Base-by-base conservation (phyloP, 805 yeast species). In the Saturnispora besseyi region DNA sequence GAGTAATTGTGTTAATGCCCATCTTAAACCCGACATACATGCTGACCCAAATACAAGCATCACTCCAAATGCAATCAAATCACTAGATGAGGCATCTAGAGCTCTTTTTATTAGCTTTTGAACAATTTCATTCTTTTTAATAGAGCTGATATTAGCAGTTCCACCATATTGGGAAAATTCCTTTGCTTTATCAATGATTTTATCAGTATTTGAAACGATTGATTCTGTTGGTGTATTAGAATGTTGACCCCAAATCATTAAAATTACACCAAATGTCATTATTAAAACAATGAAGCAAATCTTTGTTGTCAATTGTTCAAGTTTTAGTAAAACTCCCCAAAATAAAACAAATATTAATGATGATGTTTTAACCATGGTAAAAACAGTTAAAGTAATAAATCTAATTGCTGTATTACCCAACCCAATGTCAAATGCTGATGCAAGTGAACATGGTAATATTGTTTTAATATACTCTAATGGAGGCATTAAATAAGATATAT, bases 401-500 rank as follows among this genome's bases (percentile, higher is more conserved):
- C 83, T 73, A 59, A 90, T 78, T 28, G 96, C 84, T 32, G 84
- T 79, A 65, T 93, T 93, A 30, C 96, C 91, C 55, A 89, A 73
- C 1, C 99, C 98, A 55, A 93, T 89, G 66, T 93, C 99, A 15
- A 95, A 91, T 2, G 95, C 88, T 2, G 90, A 79, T 0, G 96
- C 93, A 12, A 87, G 41, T 0, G 96, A 84, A 61, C 97, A 88
- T 0, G 97, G 96, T 2, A 87, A 61, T 38, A 88, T 80, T 47
- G 76, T 81, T 24, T 68, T 66, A 6, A 77, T 12, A 56, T 81
- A 80, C 46, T 71, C 71, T 32, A 55, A 55, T 59, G 63, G 58
- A 18, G 69, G 62, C 57, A 66, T 64, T 24, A 54, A 44, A 50
- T 63, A 62, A 12, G 50, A 41, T 44, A 49, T 9, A 22, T 44